These are phyloP conservation scores for Nakazawaea pomicola DNA, from an alignment of 805 yeast genomes.

Conservation along the genomic window DNA sequence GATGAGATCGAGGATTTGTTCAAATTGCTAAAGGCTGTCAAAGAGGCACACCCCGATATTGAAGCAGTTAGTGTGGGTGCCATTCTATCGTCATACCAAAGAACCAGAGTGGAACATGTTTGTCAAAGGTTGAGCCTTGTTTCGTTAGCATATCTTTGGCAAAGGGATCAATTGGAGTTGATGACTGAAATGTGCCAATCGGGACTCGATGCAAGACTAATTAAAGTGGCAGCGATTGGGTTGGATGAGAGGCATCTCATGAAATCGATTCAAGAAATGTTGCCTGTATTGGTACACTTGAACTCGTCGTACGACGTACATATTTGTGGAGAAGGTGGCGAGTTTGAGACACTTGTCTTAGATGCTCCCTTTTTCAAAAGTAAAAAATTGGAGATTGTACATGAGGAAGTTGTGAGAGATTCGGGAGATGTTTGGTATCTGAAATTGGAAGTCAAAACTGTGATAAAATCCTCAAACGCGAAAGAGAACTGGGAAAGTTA, in stretches of 20 bases:
- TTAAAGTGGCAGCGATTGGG: constrained; percentile 94
- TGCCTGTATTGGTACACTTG: constrained; percentile 51
- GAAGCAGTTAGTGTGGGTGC: constrained; percentile 95
- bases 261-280: constrained; percentile 54
- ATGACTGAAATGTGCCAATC: constrained; percentile 77
- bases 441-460: constrained; percentile 47
- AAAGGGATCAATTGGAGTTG: constrained; percentile 71
- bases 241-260: constrained; percentile 65
- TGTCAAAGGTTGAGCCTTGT: constrained; percentile 69
- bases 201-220: constrained; percentile 69
- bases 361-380: constrained; percentile 81
- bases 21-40: constrained; percentile 44
- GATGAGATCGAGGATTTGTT: constrained; percentile 90
- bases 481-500: constrained; percentile 13
- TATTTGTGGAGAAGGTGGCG: constrained; percentile 99
- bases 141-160: constrained; percentile 83
- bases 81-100: constrained; percentile 88
- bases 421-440: constrained; percentile 72
- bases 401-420: constrained; percentile 37
- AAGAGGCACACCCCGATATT: constrained; percentile 57
- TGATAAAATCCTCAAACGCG: constrained; percentile 20
- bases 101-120: constrained; percentile 90
- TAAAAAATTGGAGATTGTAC: constrained; percentile 39
- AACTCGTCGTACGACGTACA: constrained; percentile 75
- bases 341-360: constrained; percentile 87